These are phyloP conservation scores for Alternaria conjuncta DNA, from an alignment of 2,329 filamentous ascomycete species.

Conservation along the genomic window DNA sequence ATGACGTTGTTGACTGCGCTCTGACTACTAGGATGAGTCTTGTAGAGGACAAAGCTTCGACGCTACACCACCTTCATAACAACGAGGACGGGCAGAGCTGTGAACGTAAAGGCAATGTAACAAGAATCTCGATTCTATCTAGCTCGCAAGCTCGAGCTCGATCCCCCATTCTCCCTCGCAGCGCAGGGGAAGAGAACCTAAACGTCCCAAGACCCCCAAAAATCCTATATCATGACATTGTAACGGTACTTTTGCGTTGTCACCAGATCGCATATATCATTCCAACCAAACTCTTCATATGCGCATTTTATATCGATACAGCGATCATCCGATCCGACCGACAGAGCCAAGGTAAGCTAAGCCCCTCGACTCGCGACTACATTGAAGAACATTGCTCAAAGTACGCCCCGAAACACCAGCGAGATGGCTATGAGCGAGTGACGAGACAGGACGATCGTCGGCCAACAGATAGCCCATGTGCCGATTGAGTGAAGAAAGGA, in stretches of 20 bases:
- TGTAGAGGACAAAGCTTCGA: too few relatives aligned
- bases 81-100: too few relatives aligned
- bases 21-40: too few relatives aligned
- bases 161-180: background rate
- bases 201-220: too few relatives aligned
- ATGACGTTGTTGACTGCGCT: too few relatives aligned
- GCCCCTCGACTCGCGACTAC: too few relatives aligned
- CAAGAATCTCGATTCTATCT: background rate
- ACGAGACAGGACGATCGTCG: background rate
- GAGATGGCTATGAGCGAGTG: slow-evolving; percentile 4
- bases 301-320: slow-evolving; percentile 10
- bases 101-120: too few relatives aligned
- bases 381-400: too few relatives aligned
- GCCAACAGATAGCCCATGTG: background rate
- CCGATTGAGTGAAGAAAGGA: background rate
- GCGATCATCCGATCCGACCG: slow-evolving; percentile 3
- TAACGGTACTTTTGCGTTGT: background rate
- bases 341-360: background rate
- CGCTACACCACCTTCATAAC: too few relatives aligned
- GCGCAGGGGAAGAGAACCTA: too few relatives aligned
- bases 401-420: slow-evolving; percentile 6
- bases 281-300: background rate
- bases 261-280: slow-evolving; percentile 1
- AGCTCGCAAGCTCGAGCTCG: background rate
- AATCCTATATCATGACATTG: background rate